Evolutionary conservation across 2,329 filamentous ascomycete genomes (phyloP).

Genomic region (Cladosporium sp.): DNA sequence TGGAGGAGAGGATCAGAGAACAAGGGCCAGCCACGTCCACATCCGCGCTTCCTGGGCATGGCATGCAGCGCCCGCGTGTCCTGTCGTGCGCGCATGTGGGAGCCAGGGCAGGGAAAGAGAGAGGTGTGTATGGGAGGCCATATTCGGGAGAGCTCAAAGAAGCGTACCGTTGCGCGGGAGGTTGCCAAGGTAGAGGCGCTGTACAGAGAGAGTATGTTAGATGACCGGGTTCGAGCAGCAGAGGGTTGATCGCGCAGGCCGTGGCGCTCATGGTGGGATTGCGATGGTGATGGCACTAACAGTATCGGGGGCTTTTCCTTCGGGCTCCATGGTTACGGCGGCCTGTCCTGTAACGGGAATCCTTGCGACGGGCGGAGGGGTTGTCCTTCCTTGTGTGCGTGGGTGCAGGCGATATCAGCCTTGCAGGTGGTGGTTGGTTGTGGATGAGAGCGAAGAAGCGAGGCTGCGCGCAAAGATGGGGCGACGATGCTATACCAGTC

Average conservation of each 20-base stretch:
- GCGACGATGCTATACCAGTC: constrained; percentile 15
- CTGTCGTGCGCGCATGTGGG: constrained; percentile 23
- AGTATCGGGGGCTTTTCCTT: constrained; percentile 22
- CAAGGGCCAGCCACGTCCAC: constrained; percentile 18
- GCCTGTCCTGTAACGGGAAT: constrained; percentile 13
- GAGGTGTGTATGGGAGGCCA: constrained; percentile 10
- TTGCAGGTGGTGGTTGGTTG: not conserved
- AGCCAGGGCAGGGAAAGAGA: constrained; percentile 19
- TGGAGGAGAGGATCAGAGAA: constrained; percentile 5
- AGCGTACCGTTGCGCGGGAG: constrained; percentile 89
- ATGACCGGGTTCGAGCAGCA: constrained; percentile 12
- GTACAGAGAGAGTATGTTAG: constrained; percentile 16
- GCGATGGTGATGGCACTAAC: constrained; percentile 12
- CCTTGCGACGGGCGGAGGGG: not conserved
- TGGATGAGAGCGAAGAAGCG: not conserved
- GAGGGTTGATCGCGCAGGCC: not conserved
- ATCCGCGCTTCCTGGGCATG: constrained; percentile 19
- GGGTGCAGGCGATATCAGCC: constrained; percentile 7
- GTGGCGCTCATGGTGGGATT: not conserved
- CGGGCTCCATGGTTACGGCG: constrained; percentile 17
- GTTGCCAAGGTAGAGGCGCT: constrained; percentile 85
- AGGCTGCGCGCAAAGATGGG: constrained; percentile 19
- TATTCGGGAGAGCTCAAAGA: constrained; percentile 24
- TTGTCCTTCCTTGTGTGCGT: constrained; percentile 19
- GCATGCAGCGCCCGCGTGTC: constrained; percentile 19